Base-by-base conservation (phyloP, 805 yeast species). In the Wickerhamiella alocasiicola region DNA sequence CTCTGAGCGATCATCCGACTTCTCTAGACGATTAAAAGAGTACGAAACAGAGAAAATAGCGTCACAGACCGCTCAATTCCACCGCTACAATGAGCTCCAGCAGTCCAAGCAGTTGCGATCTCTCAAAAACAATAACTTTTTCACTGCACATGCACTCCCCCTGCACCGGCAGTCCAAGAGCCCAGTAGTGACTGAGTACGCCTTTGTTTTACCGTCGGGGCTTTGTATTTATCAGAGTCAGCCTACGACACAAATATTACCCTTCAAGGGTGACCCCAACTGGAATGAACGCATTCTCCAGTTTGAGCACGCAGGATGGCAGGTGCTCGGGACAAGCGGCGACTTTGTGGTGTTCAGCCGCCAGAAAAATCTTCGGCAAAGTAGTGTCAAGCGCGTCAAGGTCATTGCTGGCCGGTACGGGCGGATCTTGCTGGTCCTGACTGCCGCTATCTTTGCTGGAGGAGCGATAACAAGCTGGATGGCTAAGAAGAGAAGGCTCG, bases 301-400 rank as follows among this genome's bases (percentile, higher is more conserved):
- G 44, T 58, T 75, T 31, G 70, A 72, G 41, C 57, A 54, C 18
- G 53, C 56, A 17, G 64, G 64, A 9, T 78, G 79, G 80, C 63
- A 57, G 42, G 61, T 76, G n/a, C 59, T 74, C 25, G 81, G 71
- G 24, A 58, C 57, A 6, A 55, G 55, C 4, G 55, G 56, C 3
- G 55, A 59, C 31, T 50, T 68, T 7, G 49, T 71, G 18, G 61
- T 71, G 9, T 68, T 71, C 46, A 64, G 62, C 33, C 59, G 71
- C 32, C 44, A 40, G 38, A 40, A 13, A 33, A 45, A 39, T 15
- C 24, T 32, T 2, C 36, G 25, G 17, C 41, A 27, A 13, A 21
- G 13, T 5, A 25, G 20, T 7, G 16, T 24, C 6, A 36, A n/a
- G 25, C 20, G 13, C 12, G 31, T 39, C 9, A 21, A 9, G 5